phyloP scores from a whole-genome alignment of 345 rosid genomes.

The Camelina hispida region DNA sequence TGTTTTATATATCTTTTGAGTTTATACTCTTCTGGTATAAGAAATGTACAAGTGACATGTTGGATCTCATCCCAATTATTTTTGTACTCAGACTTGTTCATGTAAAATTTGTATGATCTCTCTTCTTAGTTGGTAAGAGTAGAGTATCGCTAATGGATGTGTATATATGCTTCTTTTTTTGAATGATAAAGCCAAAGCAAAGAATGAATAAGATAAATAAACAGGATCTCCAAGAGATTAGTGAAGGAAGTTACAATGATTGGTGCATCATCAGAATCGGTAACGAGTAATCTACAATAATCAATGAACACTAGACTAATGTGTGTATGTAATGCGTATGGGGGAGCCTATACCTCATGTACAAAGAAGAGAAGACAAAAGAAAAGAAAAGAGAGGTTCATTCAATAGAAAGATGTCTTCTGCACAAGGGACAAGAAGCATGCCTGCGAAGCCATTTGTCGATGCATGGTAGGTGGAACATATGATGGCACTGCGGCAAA shows the following conservation, averaged over 20 bases:
- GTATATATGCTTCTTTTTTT: not conserved
- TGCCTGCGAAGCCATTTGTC: constrained; percentile 92
- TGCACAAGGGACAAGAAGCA: constrained; percentile 97
- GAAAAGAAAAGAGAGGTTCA: constrained; percentile 26
- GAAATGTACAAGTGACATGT: constrained; percentile 24
- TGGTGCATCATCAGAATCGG: constrained; percentile 33
- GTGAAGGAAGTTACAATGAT: constrained; percentile 29
- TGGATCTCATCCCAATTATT: constrained; percentile 35
- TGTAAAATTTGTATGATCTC: constrained; percentile 15
- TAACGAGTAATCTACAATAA: constrained; percentile 31
- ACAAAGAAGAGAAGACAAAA: constrained; percentile 35
- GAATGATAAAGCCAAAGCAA: constrained; percentile 21
- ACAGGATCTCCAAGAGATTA: constrained; percentile 29
- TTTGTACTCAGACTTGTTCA: constrained; percentile 3
- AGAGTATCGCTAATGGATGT: constrained; percentile 1
- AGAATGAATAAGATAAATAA: constrained; percentile 22
- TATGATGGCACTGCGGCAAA: constrained; percentile 95
- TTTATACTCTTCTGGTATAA: not conserved
- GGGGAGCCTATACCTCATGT: constrained; percentile 35
- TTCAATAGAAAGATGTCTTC: constrained; percentile 70
- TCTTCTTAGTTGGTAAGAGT: constrained; percentile 1
- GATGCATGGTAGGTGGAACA: constrained; percentile 97
- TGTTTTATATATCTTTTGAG: constrained; percentile 21
- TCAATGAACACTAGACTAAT: constrained; percentile 11
- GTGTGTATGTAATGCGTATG: constrained; percentile 1